Conservation (phyloP, 805 yeast genomes). For the Yarrowia phangngaensis region DNA sequence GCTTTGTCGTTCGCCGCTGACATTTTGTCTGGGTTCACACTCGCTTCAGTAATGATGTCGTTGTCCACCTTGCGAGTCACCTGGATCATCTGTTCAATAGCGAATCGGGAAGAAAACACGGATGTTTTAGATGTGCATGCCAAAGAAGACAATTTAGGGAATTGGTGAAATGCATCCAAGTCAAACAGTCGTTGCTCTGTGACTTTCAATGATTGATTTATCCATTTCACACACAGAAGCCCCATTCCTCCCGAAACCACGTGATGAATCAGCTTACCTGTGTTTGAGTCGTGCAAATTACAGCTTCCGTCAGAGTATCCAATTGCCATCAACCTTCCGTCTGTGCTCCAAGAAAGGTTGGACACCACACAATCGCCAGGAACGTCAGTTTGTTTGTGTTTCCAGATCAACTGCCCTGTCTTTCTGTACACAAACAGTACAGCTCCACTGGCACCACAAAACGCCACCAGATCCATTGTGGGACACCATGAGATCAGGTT, state of each 20-base stretch:
- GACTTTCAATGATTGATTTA: conserved; percentile 41
- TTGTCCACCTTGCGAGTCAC: conserved; percentile 7
- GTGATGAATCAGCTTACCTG: conserved; percentile 43
- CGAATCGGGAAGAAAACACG: conserved; percentile 13
- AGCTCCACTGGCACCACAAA: conserved; percentile 45
- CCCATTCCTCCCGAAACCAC: conserved; percentile 12
- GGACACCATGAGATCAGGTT: conserved; percentile 46
- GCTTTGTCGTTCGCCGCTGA: background rate
- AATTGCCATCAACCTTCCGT: conserved; percentile 45
- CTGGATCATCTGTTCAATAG: conserved; percentile 26
- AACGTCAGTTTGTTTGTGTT: conserved; percentile 34
- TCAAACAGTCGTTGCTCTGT: conserved; percentile 39
- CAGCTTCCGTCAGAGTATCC: conserved; percentile 46
- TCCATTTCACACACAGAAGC: conserved; percentile 37
- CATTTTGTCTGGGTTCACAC: background rate
- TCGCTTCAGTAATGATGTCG: conserved; percentile 3
- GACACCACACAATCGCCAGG: background rate
- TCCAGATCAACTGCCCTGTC: conserved; percentile 53
- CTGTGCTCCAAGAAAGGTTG: conserved; percentile 40
- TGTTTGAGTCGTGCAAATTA: conserved; percentile 47
- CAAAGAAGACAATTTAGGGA: conserved; percentile 18
- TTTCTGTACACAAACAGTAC: conserved; percentile 50
- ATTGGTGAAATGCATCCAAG: conserved; percentile 35
- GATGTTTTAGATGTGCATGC: conserved; percentile 13
- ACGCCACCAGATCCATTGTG: conserved; percentile 50